phyloP scores from a whole-genome alignment of 805 yeast species.

The Lipomyces sp. region DNA sequence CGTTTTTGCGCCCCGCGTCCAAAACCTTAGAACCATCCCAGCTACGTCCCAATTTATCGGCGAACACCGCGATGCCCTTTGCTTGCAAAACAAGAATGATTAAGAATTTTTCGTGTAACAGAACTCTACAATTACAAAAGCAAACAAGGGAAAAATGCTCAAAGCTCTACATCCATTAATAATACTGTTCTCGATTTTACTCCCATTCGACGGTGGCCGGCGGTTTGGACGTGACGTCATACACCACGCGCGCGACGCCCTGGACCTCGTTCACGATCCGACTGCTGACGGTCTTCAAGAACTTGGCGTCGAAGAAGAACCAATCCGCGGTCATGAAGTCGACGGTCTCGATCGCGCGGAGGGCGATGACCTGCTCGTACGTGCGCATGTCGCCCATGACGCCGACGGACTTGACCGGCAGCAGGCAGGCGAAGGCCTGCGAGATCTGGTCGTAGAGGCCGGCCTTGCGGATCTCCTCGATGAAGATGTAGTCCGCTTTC shows the following conservation, averaged over 20 bases:
- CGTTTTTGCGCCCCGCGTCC: no score
- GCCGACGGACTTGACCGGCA: constrained; percentile 98
- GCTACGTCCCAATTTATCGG: no score
- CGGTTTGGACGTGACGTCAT: constrained; percentile 97
- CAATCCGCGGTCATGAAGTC: constrained; percentile 99
- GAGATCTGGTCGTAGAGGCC: constrained; percentile 91
- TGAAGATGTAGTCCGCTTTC: constrained; percentile 93
- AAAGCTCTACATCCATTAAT: no score
- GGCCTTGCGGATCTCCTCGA: constrained; percentile 90
- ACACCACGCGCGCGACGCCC: constrained; percentile 98
- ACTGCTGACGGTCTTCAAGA: constrained; percentile 88
- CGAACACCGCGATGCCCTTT: no score
- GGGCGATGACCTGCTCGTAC: constrained; percentile 97
- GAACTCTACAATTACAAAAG: background rate
- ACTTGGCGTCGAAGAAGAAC: constrained; percentile 88
- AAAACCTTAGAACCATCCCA: no score
- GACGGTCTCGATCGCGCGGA: constrained; percentile 94
- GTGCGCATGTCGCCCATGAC: constrained; percentile 99
- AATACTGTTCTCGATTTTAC: constrained; percentile 46
- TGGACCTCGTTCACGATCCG: constrained; percentile 98
- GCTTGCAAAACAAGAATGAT: no score
- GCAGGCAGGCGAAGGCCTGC: constrained; percentile 94
- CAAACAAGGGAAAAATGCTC: background rate
- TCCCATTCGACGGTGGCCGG: constrained; percentile 99
- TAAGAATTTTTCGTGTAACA: no score